These are phyloP conservation scores for Fusarium sororula DNA, from an alignment of 2,329 filamentous ascomycete genomes.

Conservation along the genomic window DNA sequence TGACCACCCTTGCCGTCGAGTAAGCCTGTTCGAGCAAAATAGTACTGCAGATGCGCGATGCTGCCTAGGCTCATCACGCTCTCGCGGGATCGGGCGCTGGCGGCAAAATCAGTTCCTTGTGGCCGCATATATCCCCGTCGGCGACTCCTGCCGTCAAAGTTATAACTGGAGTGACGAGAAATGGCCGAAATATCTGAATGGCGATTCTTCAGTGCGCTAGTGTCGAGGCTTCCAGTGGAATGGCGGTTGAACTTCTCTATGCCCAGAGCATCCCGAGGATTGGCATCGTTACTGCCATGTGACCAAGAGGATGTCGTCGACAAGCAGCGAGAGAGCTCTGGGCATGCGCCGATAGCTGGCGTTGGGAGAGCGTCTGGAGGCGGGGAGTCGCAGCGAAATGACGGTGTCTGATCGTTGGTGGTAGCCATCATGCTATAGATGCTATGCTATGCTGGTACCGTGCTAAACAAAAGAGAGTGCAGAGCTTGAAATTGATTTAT, in stretches of 20 bases:
- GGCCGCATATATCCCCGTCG: constrained; percentile 88
- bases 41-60: constrained; percentile 97
- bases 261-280: constrained; percentile 63
- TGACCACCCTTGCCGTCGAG: constrained; percentile 93
- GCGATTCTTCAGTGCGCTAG: constrained; percentile 61
- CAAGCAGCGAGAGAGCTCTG: constrained; percentile 69
- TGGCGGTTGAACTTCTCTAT: constrained; percentile 67
- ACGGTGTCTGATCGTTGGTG: constrained; percentile 44
- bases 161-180: constrained; percentile 57
- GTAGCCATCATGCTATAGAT: constrained; percentile 45
- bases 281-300: constrained; percentile 59
- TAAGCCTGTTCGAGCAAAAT: constrained; percentile 93
- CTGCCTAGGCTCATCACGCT: constrained; percentile 96
- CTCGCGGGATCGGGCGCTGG: constrained; percentile 88
- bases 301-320: constrained; percentile 71
- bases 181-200: constrained; percentile 53
- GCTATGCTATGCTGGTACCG: background rate
- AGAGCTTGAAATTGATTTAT: constrained; percentile 6
- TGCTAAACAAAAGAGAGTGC: background rate
- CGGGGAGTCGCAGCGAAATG: constrained; percentile 66
- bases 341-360: constrained; percentile 67
- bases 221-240: constrained; percentile 68
- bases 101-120: constrained; percentile 87
- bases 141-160: constrained; percentile 54
- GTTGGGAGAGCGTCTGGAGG: constrained; percentile 70